These are phyloP conservation scores for Pseudisothecium myosuroides DNA, from an alignment of 225 moss, liverwort and hornwort species.

Conservation along the genomic window DNA sequence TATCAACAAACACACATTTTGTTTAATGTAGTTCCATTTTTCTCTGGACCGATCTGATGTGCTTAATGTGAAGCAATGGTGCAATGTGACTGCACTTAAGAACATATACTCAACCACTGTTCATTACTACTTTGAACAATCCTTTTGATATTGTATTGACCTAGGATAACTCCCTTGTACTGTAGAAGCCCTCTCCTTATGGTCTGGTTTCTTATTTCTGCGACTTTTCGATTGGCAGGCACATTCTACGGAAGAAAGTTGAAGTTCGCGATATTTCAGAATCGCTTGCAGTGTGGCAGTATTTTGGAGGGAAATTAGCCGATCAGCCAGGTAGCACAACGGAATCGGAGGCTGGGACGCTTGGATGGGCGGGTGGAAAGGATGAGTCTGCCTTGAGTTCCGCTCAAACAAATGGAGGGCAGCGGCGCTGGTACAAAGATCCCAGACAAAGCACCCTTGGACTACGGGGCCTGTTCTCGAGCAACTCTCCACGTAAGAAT, in stretches of 20 bases:
- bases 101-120: not conserved
- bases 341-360: conserved; percentile 30
- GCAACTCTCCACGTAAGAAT: conserved; percentile 43
- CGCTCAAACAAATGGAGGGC: conserved; percentile 17
- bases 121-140: not conserved
- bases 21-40: not conserved
- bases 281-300: conserved; percentile 75
- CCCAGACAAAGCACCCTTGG: conserved; percentile 63
- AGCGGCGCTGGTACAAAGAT: conserved; percentile 61
- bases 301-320: conserved; percentile 50
- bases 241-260: conserved; percentile 76
- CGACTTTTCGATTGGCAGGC: conserved; percentile 20
- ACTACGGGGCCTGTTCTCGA: conserved; percentile 58
- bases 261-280: conserved; percentile 54
- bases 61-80: not conserved
- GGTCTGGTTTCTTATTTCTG: not conserved
- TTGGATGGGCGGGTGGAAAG: conserved; percentile 41
- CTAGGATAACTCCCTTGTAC: not conserved
- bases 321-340: conserved; percentile 19
- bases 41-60: not conserved
- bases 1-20: not conserved
- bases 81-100: not conserved
- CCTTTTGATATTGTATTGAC: not conserved
- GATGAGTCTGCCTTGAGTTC: conserved; percentile 40
- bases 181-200: not conserved